Evolutionary conservation across 306 rosid genomes (phyloP).

Genomic region (Spatholobus suberectus): DNA sequence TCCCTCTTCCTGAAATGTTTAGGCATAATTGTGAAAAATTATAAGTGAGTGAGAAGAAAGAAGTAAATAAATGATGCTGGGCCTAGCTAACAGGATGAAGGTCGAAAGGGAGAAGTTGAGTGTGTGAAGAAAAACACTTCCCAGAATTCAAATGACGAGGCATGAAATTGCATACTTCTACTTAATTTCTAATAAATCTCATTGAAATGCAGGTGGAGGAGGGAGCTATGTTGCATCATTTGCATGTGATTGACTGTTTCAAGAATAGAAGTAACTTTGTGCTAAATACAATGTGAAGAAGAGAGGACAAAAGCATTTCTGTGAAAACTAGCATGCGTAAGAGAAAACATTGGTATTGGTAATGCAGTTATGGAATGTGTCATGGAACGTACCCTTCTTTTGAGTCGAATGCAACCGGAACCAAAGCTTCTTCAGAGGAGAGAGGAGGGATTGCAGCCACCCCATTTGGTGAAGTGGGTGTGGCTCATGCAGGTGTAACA

Average conservation of each 20-base stretch:
- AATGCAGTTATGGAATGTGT: constrained; percentile 33
- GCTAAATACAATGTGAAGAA: constrained; percentile 6
- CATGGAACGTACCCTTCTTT: constrained; percentile 64
- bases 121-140: not conserved
- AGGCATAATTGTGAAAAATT: too few relatives aligned
- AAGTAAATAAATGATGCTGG: not conserved
- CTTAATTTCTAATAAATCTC: not conserved
- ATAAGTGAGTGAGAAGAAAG: not conserved
- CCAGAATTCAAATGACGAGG: constrained; percentile 19
- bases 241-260: not conserved
- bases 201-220: not conserved
- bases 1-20: constrained; percentile 89
- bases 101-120: constrained; percentile 1
- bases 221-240: constrained; percentile 2
- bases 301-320: not conserved
- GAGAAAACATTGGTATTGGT: too few relatives aligned
- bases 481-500: constrained; percentile 38
- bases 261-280: not conserved
- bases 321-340: not conserved
- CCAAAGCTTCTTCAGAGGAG: constrained; percentile 84
- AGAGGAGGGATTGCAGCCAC: constrained; percentile 84
- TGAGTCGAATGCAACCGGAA: constrained; percentile 68
- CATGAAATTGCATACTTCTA: not conserved
- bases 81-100: not conserved
- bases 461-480: constrained; percentile 56